Conservation (phyloP, 2,329 filamentous ascomycete species). For the Trichoderma breve region DNA sequence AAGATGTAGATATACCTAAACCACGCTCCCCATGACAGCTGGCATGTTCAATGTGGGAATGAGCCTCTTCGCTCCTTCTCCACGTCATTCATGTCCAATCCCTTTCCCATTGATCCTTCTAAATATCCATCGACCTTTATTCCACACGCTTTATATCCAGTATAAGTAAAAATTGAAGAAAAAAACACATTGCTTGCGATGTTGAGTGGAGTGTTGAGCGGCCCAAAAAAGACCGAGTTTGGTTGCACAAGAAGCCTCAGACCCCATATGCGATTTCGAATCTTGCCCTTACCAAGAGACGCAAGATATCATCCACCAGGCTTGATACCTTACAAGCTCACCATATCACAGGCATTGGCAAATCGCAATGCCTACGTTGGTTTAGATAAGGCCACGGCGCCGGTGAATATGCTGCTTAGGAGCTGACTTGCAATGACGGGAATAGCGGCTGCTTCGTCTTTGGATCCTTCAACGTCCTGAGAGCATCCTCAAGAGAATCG, state of each 20-base stretch:
- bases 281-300: not conserved
- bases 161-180: not conserved
- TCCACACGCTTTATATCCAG: not conserved
- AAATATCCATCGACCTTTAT: not conserved
- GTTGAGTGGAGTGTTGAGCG: constrained; percentile 3
- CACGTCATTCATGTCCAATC: not conserved
- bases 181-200: not conserved
- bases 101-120: not conserved
- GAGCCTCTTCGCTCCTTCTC: not conserved
- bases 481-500: constrained; percentile 52
- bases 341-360: not conserved
- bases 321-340: not conserved
- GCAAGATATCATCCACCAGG: too few species aligned
- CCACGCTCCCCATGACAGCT: not conserved
- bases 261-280: not conserved
- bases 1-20: not conserved
- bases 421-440: constrained; percentile 34
- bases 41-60: not conserved
- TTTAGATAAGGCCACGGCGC: not conserved
- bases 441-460: constrained; percentile 57
- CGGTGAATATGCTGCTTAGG: not conserved
- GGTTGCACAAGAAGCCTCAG: not conserved
- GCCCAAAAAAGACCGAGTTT: not conserved
- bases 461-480: constrained; percentile 52
- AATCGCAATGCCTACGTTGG: not conserved